Evolutionary conservation across 306 rosid species (phyloP).

Genomic region (Quercus wislizeni): DNA sequence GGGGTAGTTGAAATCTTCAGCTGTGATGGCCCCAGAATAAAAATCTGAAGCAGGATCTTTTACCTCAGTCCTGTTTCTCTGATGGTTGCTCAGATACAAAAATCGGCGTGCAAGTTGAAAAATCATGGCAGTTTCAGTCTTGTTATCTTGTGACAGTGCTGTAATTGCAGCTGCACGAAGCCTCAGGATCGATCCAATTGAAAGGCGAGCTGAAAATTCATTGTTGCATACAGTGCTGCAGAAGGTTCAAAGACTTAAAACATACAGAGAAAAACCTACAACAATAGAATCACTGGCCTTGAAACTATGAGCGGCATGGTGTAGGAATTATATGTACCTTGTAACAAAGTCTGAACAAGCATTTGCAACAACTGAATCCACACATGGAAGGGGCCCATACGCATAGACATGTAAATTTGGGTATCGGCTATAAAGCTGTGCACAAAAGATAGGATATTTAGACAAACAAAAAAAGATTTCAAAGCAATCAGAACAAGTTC

Average conservation of each 20-base stretch:
- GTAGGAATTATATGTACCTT: slow-evolving; percentile 45
- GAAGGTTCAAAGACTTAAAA: slow-evolving; percentile 21
- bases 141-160: slow-evolving; percentile 67
- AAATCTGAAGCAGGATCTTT: slow-evolving; percentile 36
- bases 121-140: slow-evolving; percentile 54
- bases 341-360: slow-evolving; percentile 84
- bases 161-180: slow-evolving; percentile 87
- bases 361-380: slow-evolving; percentile 72
- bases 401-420: slow-evolving; percentile 81
- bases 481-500: slow-evolving; percentile 6
- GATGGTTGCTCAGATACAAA: slow-evolving; percentile 39
- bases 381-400: slow-evolving; percentile 93
- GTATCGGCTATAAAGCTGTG: slow-evolving; percentile 63
- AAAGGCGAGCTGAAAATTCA: slow-evolving; percentile 84
- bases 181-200: slow-evolving; percentile 73
- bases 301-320: not conserved
- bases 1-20: slow-evolving; percentile 27
- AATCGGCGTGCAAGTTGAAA: slow-evolving; percentile 64
- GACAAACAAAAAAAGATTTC: slow-evolving; percentile 5
- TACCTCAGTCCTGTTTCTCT: slow-evolving; percentile 35
- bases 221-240: slow-evolving; percentile 73
- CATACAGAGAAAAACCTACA: slow-evolving; percentile 13
- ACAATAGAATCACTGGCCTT: slow-evolving; percentile 2
- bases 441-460: slow-evolving; percentile 22
- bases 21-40: slow-evolving; percentile 20